Conservation (phyloP, 306 rosid species). For the Trifolium subterraneum region DNA sequence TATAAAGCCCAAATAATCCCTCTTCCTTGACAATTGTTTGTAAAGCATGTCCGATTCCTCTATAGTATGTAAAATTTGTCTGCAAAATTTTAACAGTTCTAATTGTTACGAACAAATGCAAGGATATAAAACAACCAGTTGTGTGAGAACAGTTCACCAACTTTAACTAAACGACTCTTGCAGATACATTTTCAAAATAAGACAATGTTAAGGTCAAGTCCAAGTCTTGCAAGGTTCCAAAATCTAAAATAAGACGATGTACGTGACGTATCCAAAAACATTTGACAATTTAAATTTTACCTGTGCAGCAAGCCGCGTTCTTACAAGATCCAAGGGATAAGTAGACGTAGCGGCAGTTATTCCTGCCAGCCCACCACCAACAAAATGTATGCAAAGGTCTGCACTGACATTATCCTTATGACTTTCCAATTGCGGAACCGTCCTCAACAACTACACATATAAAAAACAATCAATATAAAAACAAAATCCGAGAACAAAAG, state of each 20-base stretch:
- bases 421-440: conserved; percentile 60
- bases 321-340: conserved; percentile 95
- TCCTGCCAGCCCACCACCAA: conserved; percentile 95
- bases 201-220: conserved; percentile 6
- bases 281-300: conserved; percentile 43
- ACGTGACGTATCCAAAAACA: background rate
- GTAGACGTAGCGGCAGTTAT: conserved; percentile 91
- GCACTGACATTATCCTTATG: conserved; percentile 57
- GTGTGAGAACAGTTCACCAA: conserved; percentile 10
- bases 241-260: background rate
- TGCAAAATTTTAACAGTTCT: conserved; percentile 52
- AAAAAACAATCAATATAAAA: conserved; percentile 3
- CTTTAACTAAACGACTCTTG: conserved; percentile 12
- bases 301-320: conserved; percentile 99
- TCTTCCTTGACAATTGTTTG: conserved; percentile 81
- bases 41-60: conserved; percentile 83
- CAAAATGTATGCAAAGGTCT: conserved; percentile 72
- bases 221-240: background rate
- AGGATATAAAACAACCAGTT: background rate
- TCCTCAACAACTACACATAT: conserved; percentile 60
- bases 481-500: conserved; percentile 16
- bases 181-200: conserved; percentile 24
- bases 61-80: conserved; percentile 79
- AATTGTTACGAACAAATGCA: conserved; percentile 12
- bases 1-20: conserved; percentile 86